Base-by-base conservation (phyloP, 768 basidiomycete genomes). In the Neoboletus magnificus region DNA sequence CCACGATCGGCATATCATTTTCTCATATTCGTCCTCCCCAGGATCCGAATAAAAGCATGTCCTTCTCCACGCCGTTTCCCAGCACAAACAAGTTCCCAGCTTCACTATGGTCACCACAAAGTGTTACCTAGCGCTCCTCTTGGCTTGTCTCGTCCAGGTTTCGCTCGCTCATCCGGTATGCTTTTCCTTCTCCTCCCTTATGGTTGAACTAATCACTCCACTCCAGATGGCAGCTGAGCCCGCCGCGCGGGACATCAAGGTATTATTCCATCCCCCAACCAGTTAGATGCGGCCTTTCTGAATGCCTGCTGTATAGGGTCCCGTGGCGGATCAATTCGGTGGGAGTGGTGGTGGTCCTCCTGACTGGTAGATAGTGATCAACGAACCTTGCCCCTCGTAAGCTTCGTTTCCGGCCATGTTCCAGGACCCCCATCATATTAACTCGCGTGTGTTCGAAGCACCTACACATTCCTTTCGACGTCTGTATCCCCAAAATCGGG, bases 321-420 rank as follows among this genome's bases (percentile, higher is more conserved):
- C 66, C 5, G 50, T 48, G 8, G 27, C 58, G 39, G 62, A 66
- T 47, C 37, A 51, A 29, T 67, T 64, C 15, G 66, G 65, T 20
- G 66, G 59, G 2, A n/a, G 49, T 1, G 64, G 58, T 9, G 39
- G 46, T 3, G 48, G 54, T 16, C 44, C 55, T 42, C 59, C 70
- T 10, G 71, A 73, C 64, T 71, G 70, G 70, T 69, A 60, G 56
- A 46, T 35, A 9, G 25, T 47, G 48, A 50, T 40, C 23, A n/a
- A 40, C 12, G 32, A 40, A 16, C 12, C 42, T 46, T 39, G 22
- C 27, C 25, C 29, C 56, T 54, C 48, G 62, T 67, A 50, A 55
- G 65, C 20, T 22, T 50, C 7, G 42, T 49, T 50, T 39, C 33
- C 18, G 18, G 15, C n/a, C 10, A 18, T 49, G 25, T 54, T 48